Evolutionary conservation across 176 grass and related monocot species (phyloP).

Genomic region (Melocanna baccifera): DNA sequence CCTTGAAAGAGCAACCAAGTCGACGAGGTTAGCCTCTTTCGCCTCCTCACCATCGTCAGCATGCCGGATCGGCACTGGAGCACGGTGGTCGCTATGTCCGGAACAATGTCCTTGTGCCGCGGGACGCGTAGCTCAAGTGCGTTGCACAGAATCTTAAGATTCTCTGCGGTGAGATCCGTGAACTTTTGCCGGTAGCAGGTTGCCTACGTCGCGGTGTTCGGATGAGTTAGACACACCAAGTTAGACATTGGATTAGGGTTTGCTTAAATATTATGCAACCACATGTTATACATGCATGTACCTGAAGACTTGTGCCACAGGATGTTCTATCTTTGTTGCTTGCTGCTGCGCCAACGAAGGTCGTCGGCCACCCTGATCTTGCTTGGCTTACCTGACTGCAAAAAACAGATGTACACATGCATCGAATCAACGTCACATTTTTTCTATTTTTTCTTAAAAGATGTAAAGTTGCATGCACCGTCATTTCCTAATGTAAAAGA

Average conservation of each 20-base stretch:
- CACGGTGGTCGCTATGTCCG: conserved; percentile 51
- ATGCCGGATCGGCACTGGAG: conserved; percentile 71
- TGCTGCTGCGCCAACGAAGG: too few relatives aligned
- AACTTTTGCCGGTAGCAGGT: conserved; percentile 37
- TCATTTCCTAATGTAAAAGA: too few relatives aligned
- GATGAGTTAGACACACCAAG: conserved; percentile 29
- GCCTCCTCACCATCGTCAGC: neutral
- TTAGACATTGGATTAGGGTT: conserved; percentile 32
- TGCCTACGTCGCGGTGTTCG: neutral
- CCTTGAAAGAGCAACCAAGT: conserved; percentile 73
- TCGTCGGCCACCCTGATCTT: too few relatives aligned
- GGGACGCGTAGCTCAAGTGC: conserved; percentile 46
- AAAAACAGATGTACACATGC: too few relatives aligned
- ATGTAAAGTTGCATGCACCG: too few relatives aligned
- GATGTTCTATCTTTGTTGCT: too few relatives aligned
- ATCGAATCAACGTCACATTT: too few relatives aligned
- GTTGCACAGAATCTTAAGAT: conserved; percentile 58
- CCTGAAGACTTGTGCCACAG: too few relatives aligned
- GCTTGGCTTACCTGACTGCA: too few relatives aligned
- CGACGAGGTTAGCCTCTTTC: conserved; percentile 7
- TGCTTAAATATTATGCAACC: neutral
- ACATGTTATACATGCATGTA: too few relatives aligned
- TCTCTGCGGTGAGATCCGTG: conserved; percentile 74
- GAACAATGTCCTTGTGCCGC: conserved; percentile 41
- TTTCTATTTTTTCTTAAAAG: too few relatives aligned